Evolutionary conservation across 257 asterid species (phyloP), one percentile per base, ranked within the genome.

Genomic region (Ilex aquifolium): DNA sequence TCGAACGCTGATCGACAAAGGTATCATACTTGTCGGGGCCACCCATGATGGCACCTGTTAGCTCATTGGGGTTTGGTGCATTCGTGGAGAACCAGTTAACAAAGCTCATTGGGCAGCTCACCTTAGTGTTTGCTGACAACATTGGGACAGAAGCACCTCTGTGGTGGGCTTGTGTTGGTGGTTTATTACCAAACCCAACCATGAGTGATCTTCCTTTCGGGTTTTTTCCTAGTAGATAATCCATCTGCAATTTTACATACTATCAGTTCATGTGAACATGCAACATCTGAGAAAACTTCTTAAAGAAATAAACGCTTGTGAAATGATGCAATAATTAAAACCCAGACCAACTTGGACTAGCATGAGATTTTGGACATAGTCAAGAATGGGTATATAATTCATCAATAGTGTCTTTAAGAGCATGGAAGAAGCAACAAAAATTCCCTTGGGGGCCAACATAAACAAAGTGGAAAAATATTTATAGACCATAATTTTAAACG

Each of bases 101-200:
- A 55, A 90, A 90, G 84, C 84, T 85, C 88, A 83, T 75, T 2
- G 80, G 57, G 58, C 97, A 90, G 63, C 31, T 68, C 2, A 87
- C 67, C 5, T 31, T 66, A 68, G 72, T 17, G 10, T 57, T 13
- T 2, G 69, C 21, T 5, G 80, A 13, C 67, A 78, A 58, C 48
- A 0, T 31, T 2, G 97, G 96, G n/a, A 90, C 87, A 2, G 97
- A 90, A 0, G 97, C 84, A n/a, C 97, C 97, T 69, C 96, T 70
- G 39, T 90, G 97, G 74, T 90, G 97, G 2, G 95, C 87, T 61
- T 82, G 95, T 53, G 30, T 74, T 10, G 97, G 97, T 31, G 95
- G 90, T 2, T 80, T 73, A 2, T 71, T 74, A 1, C 97, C 97
- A 59, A 87, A 90, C 15, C 97, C 97, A 8, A 87, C 97, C 97